These are phyloP conservation scores for Pseudozyma pruni DNA, from an alignment of 1,284 basidiomycete genomes.

Conservation along the genomic window DNA sequence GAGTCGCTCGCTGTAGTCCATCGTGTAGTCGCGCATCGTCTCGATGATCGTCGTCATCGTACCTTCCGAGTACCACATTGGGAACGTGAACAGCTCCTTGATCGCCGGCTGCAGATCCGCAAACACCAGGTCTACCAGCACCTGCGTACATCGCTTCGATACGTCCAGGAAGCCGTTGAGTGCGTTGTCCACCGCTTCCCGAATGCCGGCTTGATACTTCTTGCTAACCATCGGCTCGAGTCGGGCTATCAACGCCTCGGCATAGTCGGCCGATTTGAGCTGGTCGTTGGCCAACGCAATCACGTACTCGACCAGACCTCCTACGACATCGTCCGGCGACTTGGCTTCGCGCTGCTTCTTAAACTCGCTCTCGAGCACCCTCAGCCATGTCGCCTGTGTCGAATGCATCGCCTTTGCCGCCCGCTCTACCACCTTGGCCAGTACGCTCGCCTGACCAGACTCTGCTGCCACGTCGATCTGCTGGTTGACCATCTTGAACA, in stretches of 20 bases:
- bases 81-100: conserved; percentile 82
- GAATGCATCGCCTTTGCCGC: conserved; percentile 87
- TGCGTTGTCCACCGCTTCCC: conserved; percentile 88
- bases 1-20: conserved; percentile 89
- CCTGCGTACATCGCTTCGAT: conserved; percentile 94
- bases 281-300: conserved; percentile 99
- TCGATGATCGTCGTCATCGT: conserved; percentile 86
- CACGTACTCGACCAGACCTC: conserved; percentile 92
- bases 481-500: conserved; percentile 97
- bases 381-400: conserved; percentile 89
- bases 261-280: conserved; percentile 93
- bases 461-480: conserved; percentile 94
- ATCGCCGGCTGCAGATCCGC: conserved; percentile 91
- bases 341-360: conserved; percentile 81
- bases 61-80: conserved; percentile 74
- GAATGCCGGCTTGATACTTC: conserved; percentile 87
- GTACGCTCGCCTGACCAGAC: conserved; percentile 91
- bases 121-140: conserved; percentile 92
- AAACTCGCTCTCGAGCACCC: conserved; percentile 83
- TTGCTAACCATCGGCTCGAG: conserved; percentile 91
- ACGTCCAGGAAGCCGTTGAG: conserved; percentile 99
- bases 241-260: conserved; percentile 84
- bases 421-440: conserved; percentile 89
- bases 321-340: conserved; percentile 85
- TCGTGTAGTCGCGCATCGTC: conserved; percentile 95